A percentile compares a stretch with the other conserved stretches of the same genome.
Evolutionary conservation across 1,139 yeast species (phyloP).

Genomic region (Kodamaea anthophila): DNA sequence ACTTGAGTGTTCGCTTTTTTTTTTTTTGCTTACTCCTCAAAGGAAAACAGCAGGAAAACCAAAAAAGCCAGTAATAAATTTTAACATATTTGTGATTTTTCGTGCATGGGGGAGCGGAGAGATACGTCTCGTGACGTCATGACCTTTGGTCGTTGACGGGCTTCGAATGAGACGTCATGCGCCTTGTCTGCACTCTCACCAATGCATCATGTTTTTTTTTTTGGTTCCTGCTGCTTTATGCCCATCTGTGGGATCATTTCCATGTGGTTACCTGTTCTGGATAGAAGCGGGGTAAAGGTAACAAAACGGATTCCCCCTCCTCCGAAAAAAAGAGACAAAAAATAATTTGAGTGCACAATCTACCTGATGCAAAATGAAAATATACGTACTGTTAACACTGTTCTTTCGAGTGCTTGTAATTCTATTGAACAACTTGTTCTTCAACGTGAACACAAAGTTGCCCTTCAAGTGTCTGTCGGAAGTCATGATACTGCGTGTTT

Average conservation of each 20-base stretch:
- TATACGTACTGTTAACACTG: conserved; percentile 38
- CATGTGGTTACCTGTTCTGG: conserved; percentile 1
- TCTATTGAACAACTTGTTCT: conserved; percentile 14
- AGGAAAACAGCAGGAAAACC: conserved; percentile 2
- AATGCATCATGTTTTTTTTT: background rate
- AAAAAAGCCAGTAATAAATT: background rate
- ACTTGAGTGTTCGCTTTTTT: conserved; percentile 3
- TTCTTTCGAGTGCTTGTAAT: conserved; percentile 17
- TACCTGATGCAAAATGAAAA: conserved; percentile 4
- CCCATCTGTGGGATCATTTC: conserved; percentile 1
- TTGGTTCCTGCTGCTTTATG: background rate
- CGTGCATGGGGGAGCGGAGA: too few species aligned
- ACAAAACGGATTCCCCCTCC: conserved; percentile 2
- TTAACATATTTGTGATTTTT: background rate
- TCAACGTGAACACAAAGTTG: conserved; percentile 11
- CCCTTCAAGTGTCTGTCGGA: conserved; percentile 10
- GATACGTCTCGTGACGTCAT: too few species aligned
- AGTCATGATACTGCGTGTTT: conserved; percentile 34
- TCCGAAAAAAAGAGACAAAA: conserved; percentile 3
- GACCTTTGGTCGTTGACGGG: too few species aligned
- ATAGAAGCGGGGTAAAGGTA: conserved; percentile 5
- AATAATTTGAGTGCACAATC: conserved; percentile 1
- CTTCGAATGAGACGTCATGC: too few species aligned
- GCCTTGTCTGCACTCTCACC: background rate
- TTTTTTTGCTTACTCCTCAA: conserved; percentile 4